These are phyloP conservation scores for Trichoderma sp. DNA, from an alignment of 2,329 filamentous ascomycete species.

Conservation along the genomic window DNA sequence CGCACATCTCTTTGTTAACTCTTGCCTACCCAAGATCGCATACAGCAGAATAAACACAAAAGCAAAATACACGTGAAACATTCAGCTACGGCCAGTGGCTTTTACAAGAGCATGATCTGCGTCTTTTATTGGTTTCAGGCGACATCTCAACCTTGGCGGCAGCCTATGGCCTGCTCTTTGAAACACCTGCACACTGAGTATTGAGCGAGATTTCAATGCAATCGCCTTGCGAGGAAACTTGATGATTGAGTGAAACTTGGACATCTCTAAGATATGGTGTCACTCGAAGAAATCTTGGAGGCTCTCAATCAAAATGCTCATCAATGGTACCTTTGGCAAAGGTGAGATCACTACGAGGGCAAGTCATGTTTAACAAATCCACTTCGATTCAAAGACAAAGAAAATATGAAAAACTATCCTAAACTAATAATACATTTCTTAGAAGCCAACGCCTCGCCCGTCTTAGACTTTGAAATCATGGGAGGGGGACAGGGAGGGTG, in stretches of 20 bases:
- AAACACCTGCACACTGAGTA: no score
- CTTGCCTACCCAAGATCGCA: no score
- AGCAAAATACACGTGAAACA: no score
- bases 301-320: not conserved
- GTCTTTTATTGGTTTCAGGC: no score
- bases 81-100: no score
- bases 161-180: no score
- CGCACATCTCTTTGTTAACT: no score
- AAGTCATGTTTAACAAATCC: not conserved
- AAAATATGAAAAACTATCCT: conserved; percentile 12
- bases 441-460: not conserved
- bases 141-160: no score
- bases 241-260: not conserved
- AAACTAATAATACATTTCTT: conserved; percentile 18
- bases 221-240: not conserved
- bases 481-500: not conserved
- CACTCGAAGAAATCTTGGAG: not conserved
- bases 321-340: not conserved
- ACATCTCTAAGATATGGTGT: not conserved
- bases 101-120: no score
- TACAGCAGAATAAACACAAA: no score
- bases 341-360: not conserved
- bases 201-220: not conserved
- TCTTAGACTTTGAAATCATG: not conserved
- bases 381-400: not conserved